Conservation (phyloP, 1,284 basidiomycete species). For the Naganishia sp. region DNA sequence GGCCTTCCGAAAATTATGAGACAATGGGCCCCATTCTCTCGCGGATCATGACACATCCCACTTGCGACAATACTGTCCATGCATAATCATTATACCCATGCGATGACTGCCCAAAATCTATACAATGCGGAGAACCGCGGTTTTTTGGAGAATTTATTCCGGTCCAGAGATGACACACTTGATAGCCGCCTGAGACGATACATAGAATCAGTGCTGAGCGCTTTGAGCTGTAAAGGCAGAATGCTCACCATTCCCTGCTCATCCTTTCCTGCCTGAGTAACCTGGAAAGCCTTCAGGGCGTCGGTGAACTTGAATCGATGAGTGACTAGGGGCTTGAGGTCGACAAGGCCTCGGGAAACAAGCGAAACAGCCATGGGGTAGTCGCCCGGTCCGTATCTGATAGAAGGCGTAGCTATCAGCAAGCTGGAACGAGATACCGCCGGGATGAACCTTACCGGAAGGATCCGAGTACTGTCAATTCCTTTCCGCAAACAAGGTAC, state of each 20-base stretch:
- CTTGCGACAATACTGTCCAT: not conserved
- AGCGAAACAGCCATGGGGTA: conserved; percentile 59
- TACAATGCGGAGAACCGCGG: conserved; percentile 7
- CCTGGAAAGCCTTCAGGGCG: conserved; percentile 60
- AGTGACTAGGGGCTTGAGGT: conserved; percentile 59
- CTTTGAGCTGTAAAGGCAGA: no score
- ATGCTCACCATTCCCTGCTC: conserved; percentile 57
- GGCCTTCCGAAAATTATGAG: conserved; percentile 45
- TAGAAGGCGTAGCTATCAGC: not conserved
- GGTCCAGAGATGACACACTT: conserved; percentile 54
- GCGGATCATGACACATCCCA: not conserved
- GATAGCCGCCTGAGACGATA: conserved; percentile 43
- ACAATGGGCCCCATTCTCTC: not conserved
- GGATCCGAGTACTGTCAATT: conserved; percentile 49
- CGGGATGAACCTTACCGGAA: conserved; percentile 48
- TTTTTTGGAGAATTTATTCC: conserved; percentile 14
- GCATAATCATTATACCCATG: conserved; percentile 7
- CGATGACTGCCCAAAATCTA: conserved; percentile 20
- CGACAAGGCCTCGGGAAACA: conserved; percentile 58
- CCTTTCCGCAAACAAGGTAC: conserved; percentile 48
- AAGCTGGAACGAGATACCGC: not conserved
- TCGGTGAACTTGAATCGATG: conserved; percentile 63
- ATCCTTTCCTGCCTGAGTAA: conserved; percentile 69
- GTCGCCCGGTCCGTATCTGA: conserved; percentile 48
- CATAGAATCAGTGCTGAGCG: not conserved